A percentile compares a stretch with the other conserved stretches of the same genome.
phyloP scores from a whole-genome alignment of 1,284 basidiomycete genomes.

The Pseudomicrostroma phylloplanum region DNA sequence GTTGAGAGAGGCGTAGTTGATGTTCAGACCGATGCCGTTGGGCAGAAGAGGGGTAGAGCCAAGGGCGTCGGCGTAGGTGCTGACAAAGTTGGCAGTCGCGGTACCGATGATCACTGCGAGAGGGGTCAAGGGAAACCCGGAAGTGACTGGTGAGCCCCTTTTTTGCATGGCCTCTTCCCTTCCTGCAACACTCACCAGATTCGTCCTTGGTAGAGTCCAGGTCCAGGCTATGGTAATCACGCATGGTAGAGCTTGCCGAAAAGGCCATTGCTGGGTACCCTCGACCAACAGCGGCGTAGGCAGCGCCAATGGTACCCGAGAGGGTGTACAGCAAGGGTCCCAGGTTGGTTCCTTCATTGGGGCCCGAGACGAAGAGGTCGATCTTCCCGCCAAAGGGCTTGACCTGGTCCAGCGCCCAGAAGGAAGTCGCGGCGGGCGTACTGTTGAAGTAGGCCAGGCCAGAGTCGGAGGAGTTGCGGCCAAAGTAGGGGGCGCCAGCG shows the following conservation, averaged over 20 bases:
- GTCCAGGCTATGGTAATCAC: constrained; percentile 28
- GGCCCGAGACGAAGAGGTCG: constrained; percentile 26
- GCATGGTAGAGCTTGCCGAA: constrained; percentile 24
- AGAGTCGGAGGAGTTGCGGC: constrained; percentile 22
- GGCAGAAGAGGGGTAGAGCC: constrained; percentile 18
- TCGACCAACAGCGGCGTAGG: constrained; percentile 30
- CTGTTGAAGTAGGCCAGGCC: constrained; percentile 34
- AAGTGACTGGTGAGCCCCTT: too few relatives aligned
- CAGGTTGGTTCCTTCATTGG: constrained; percentile 32
- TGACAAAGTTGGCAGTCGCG: constrained; percentile 37
- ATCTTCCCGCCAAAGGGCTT: constrained; percentile 26
- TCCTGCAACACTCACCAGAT: not conserved
- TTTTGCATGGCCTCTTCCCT: too few relatives aligned
- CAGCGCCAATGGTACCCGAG: constrained; percentile 38
- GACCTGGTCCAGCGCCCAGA: constrained; percentile 31
- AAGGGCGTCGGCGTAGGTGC: constrained; percentile 19
- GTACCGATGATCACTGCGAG: constrained; percentile 22
- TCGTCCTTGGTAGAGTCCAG: constrained; percentile 28
- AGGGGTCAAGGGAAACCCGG: not conserved
- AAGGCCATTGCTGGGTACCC: constrained; percentile 37
- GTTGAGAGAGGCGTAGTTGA: constrained; percentile 35
- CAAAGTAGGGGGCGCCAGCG: constrained; percentile 23
- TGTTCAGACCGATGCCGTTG: constrained; percentile 30
- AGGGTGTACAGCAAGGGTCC: constrained; percentile 37
- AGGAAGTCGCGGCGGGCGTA: constrained; percentile 28